Base-by-base conservation (phyloP, 805 yeast species). In the Candida mattraensis region DNA sequence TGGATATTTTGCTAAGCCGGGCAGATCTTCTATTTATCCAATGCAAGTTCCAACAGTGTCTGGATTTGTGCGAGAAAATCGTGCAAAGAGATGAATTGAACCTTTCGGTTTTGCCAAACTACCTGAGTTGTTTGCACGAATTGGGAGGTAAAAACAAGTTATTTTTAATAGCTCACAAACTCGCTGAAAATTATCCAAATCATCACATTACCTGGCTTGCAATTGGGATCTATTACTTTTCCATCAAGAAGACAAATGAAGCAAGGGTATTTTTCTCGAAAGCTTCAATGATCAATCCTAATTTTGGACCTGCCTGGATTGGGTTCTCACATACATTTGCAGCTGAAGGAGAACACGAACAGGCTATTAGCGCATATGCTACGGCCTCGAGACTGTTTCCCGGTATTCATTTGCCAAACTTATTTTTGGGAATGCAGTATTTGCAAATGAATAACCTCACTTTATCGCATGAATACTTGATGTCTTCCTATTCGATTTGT, bases 261-360 rank as follows among this genome's bases (percentile, higher is more conserved):
- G 96, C 98, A 0, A 69, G 99, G 40, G 75, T 83, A 45, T 87
- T 76, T 54, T 93, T 88, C 61, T 82, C 93, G 25, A 88, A 87
- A 56, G 89, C 97, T 0, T 87, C 97, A 1, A 70, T 88, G 47
- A 61, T 89, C 42, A 83, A 87, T 51, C 94, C 99, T 3, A 85
- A 81, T 47, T 88, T 86, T 64, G 94, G 93, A 0, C 91, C 86
- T 34, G 95, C 98, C 1, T 93, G 99, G 99, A 80, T 93, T 21
- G 99, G 97, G 3, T 93, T 93, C 65, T 98, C 98, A 1, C 98
- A 91, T 54, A 89, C 98, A 0, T 93, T 89, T 73, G 96, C 96
- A 0, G 82, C 86, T 3, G 99, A 93, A 58, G 95, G 96, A n/a
- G 99, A 93, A 61, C 97, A 93, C 58, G 99, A 93, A 58, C 98